Conservation (phyloP, 2,329 filamentous ascomycete species). For the Diaporthe sp. region DNA sequence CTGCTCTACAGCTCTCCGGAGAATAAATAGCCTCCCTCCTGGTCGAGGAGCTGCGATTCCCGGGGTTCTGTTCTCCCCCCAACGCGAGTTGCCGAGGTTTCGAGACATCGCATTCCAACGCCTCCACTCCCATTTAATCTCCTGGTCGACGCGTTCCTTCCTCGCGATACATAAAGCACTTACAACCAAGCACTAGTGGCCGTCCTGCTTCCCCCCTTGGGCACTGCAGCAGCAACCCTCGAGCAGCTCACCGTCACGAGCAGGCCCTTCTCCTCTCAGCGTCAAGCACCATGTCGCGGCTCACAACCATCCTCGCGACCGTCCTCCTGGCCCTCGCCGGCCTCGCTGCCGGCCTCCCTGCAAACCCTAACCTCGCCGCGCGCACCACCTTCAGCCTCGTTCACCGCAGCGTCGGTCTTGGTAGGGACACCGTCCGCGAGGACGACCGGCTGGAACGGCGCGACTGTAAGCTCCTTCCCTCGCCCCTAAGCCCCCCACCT, state of each 20-base stretch:
- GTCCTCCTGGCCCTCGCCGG: conserved; percentile 6
- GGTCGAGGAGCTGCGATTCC: not conserved
- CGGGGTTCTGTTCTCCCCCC: not conserved
- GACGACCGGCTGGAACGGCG: conserved; percentile 35
- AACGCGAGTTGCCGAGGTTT: conserved; percentile 21
- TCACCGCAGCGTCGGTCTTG: conserved; percentile 32
- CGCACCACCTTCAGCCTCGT: not conserved
- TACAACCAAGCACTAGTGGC: not conserved
- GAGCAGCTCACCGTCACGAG: not conserved
- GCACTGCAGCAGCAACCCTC: not conserved
- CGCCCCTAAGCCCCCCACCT: too few species aligned
- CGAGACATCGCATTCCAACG: conserved; percentile 32
- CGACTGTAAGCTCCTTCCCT: conserved; percentile 19
- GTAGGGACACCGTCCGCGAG: conserved; percentile 32
- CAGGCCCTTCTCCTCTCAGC: not conserved
- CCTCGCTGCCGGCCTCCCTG: conserved; percentile 18
- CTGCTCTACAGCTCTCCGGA: not conserved
- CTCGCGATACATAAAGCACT: conserved; percentile 19
- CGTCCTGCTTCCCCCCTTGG: not conserved
- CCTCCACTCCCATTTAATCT: conserved; percentile 4
- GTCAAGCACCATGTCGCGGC: conserved; percentile 18
- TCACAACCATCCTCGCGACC: not conserved
- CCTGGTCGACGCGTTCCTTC: conserved; percentile 2
- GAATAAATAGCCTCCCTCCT: conserved; percentile 4
- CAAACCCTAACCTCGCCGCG: not conserved